These are phyloP conservation scores for Trypanosoma rangeli DNA, from an alignment of 208 protist species.

Conservation along the genomic window DNA sequence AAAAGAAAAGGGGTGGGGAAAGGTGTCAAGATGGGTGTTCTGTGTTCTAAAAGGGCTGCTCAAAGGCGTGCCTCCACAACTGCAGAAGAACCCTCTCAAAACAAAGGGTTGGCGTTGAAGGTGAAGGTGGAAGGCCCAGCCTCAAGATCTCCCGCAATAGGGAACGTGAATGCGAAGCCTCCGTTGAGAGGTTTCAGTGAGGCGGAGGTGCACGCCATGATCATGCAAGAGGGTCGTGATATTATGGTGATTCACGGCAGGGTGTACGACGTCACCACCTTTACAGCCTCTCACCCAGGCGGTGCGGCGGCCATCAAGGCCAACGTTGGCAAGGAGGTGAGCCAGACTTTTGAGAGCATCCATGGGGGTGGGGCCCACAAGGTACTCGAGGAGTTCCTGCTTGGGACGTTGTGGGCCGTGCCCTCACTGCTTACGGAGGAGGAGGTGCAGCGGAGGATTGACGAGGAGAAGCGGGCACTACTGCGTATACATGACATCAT, in stretches of 20 bases:
- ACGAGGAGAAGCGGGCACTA: conserved; percentile 34
- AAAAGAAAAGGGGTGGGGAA: neutral
- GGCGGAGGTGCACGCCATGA: conserved; percentile 26
- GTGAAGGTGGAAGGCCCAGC: neutral
- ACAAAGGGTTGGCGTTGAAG: neutral
- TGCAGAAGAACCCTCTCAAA: neutral
- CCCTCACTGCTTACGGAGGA: conserved; percentile 18
- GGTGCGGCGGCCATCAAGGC: conserved; percentile 21
- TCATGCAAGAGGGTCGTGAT: conserved; percentile 28
- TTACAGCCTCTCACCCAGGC: conserved; percentile 50
- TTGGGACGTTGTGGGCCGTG: neutral
- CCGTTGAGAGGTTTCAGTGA: conserved; percentile 10
- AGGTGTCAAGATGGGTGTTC: neutral
- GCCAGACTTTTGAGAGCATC: conserved; percentile 15
- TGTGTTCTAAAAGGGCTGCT: neutral
- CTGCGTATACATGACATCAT: conserved; percentile 52
- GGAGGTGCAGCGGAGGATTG: conserved; percentile 31
- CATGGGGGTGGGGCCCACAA: neutral
- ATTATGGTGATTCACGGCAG: conserved; percentile 54
- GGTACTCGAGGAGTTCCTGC: neutral
- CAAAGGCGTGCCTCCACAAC: neutral
- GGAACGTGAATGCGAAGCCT: neutral
- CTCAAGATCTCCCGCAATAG: neutral
- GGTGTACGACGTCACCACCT: conserved; percentile 56
- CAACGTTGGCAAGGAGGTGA: conserved; percentile 46